Evolutionary conservation across 2,329 filamentous ascomycete species (phyloP), one percentile per base, ranked within the genome.

Genomic region (Fusarium nygamai): DNA sequence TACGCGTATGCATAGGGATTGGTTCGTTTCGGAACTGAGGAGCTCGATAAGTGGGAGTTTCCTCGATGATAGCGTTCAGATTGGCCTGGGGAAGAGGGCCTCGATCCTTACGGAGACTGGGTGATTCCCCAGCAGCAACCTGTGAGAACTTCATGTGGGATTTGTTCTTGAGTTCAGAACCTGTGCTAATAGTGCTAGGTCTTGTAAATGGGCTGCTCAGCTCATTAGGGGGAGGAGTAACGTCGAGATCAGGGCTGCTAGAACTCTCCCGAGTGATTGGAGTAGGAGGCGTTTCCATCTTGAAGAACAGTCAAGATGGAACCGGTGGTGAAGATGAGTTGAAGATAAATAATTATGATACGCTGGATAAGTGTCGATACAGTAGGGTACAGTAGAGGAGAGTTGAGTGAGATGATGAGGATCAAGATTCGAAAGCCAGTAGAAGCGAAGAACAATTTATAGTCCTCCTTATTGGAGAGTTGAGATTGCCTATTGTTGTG

Each of bases 191-290:
- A 24, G 48, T 73, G 33, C 65, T 66, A 36, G 61, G 47, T 16
- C 61, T 72, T 47, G 71, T 73, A 29, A 74, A 74, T 7, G 71
- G 71, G 29, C 71, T 70, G 27, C 39, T 71, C 41, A 56, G 50
- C 38, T 69, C 53, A 27, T 61, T 38, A 41, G 67, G 53, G 7
- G 67, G 50, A 3, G 67, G 67, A 47, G 67, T 70, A 50, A 60
- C 54, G 36, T 57, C 41, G 14, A 53, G 44, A 31, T 57, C 50
- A 46, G 68, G 56, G 24, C 72, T 75, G 61, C 68, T 75, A 38
- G 64, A 66, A 43, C 68, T 69, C 53, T 61, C 53, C 27, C 46
- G 67, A 56, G 61, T 54, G 17, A 53, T 67, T 27, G 67, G 67
- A 36, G 67, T 66, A 31, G 41, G 64, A 41, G 67, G 67, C 19